Conservation (phyloP, 371 early-diverging fungal species). For the Spraguea lophii region DNA sequence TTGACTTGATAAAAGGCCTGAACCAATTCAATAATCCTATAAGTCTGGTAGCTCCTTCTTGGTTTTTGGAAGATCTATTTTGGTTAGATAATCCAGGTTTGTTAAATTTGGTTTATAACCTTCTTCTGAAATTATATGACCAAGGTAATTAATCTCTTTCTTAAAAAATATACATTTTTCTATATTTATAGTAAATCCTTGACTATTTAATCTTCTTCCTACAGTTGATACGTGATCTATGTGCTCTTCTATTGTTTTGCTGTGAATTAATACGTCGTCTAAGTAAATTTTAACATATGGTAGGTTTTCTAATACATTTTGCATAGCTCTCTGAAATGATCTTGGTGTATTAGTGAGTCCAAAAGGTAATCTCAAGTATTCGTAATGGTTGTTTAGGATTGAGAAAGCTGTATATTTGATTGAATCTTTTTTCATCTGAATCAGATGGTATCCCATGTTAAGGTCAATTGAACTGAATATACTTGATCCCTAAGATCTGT, state of each 20-base stretch:
- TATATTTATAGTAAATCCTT: constrained; percentile 3
- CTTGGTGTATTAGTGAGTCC: constrained; percentile 5
- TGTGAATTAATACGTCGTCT: constrained; percentile 12
- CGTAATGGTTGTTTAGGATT: background rate
- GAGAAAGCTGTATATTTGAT: background rate
- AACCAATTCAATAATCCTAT: constrained; percentile 9
- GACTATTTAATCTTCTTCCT: background rate
- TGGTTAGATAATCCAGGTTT: background rate
- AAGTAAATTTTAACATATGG: constrained; percentile 5
- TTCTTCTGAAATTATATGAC: background rate
- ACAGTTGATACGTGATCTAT: background rate
- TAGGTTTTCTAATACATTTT: background rate
- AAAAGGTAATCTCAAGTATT: constrained; percentile 6
- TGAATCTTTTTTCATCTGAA: background rate
- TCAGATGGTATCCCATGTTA: background rate
- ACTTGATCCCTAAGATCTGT: background rate
- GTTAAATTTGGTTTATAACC: background rate
- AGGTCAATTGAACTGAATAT: background rate
- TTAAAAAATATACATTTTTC: constrained; percentile 5
- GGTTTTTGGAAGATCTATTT: background rate
- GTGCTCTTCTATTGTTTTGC: constrained; percentile 2
- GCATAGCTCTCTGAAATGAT: constrained; percentile 8
- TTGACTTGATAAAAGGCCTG: background rate
- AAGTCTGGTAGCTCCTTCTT: background rate
- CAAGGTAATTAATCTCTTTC: constrained; percentile 3